phyloP scores from a whole-genome alignment of 306 rosid species.

The Begonia masoniana region DNA sequence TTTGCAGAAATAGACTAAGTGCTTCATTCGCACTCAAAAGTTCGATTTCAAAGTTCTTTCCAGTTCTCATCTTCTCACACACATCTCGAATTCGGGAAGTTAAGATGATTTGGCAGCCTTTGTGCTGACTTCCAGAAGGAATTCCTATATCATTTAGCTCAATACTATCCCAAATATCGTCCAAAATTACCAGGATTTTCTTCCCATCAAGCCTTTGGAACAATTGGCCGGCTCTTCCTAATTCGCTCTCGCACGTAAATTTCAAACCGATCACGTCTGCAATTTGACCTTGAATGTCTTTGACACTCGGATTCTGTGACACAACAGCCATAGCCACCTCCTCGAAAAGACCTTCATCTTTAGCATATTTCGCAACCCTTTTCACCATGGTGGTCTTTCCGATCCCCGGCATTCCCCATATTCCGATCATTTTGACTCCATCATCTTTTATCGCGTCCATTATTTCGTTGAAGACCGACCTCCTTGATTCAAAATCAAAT shows the following conservation, averaged over 20 bases:
- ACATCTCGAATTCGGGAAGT: not conserved
- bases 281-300: not conserved
- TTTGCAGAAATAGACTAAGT: not conserved
- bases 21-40: not conserved
- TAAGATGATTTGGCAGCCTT: slow-evolving; percentile 1
- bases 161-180: slow-evolving; percentile 2
- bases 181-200: not conserved
- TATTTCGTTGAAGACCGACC: not conserved
- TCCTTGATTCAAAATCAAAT: slow-evolving; percentile 3
- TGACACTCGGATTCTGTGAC: not conserved
- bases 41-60: not conserved
- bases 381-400: slow-evolving; percentile 12
- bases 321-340: slow-evolving; percentile 1
- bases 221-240: not conserved
- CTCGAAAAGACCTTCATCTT: not conserved
- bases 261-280: not conserved
- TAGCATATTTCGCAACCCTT: not conserved
- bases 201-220: not conserved
- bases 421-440: not conserved
- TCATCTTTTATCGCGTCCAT: not conserved
- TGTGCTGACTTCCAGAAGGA: not conserved
- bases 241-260: not conserved
- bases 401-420: slow-evolving; percentile 10
- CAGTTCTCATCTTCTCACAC: not conserved
- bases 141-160: not conserved